Conservation (phyloP, 345 rosid genomes). For the Melaleuca alternifolia region DNA sequence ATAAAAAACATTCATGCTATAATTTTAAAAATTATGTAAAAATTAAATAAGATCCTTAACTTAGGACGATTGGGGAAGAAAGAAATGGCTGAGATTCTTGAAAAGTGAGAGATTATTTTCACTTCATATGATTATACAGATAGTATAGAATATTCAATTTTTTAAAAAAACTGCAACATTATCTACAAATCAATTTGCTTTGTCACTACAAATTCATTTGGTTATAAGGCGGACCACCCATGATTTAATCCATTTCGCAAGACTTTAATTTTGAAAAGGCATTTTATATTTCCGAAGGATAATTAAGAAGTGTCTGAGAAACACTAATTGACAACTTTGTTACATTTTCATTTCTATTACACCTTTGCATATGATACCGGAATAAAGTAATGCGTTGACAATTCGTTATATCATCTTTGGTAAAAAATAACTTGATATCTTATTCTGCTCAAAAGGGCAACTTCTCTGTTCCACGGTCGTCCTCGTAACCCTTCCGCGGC, state of each 20-base stretch:
- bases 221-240: not conserved
- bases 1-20: not conserved
- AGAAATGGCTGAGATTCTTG: not conserved
- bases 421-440: not conserved
- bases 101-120: not conserved
- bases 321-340: not conserved
- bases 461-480: not conserved
- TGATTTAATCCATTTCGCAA: not conserved
- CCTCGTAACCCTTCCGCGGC: not conserved
- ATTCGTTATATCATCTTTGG: not conserved
- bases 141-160: not conserved
- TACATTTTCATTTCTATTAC: not conserved
- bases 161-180: not conserved
- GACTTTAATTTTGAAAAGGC: not conserved
- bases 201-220: not conserved
- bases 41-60: not conserved
- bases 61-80: not conserved
- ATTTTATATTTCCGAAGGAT: not conserved
- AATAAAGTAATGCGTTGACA: rapidly evolving
- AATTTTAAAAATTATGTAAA: not conserved
- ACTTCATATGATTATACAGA: not conserved
- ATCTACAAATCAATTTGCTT: not conserved
- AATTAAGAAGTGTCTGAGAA: not conserved
- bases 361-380: not conserved
- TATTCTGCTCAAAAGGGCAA: not conserved